These are phyloP conservation scores for Helotiales sp. DNA, from an alignment of 2,329 filamentous ascomycete genomes.

Conservation along the genomic window DNA sequence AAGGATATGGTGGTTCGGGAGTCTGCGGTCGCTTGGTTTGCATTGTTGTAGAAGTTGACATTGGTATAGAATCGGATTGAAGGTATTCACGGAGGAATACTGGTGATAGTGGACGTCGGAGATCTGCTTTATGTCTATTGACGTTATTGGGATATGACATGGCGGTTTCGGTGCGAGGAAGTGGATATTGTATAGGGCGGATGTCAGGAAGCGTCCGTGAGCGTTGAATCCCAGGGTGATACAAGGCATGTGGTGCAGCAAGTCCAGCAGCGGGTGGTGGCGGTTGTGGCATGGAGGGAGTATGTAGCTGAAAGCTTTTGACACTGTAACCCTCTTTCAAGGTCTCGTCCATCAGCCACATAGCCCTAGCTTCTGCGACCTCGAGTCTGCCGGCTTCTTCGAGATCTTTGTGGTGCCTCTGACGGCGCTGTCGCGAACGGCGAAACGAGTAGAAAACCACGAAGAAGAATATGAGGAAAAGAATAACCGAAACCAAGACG, in stretches of 20 bases:
- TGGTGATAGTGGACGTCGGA: not conserved
- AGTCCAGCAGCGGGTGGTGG: not conserved
- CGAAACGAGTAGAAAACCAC: not conserved
- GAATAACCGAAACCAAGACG: not conserved
- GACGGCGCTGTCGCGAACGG: not conserved
- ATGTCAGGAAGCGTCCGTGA: constrained; percentile 1
- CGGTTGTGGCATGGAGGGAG: not conserved
- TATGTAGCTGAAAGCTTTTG: not conserved
- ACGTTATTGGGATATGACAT: not conserved
- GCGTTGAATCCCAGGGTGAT: constrained; percentile 5
- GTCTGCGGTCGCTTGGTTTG: constrained; percentile 6
- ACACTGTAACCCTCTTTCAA: constrained; percentile 2
- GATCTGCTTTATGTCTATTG: not conserved
- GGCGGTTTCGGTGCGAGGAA: not conserved
- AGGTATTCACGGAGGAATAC: not conserved
- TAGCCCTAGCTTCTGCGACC: constrained; percentile 7
- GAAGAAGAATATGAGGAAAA: not conserved
- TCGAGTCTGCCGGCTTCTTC: constrained; percentile 4
- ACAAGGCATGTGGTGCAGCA: constrained; percentile 4
- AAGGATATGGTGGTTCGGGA: not conserved
- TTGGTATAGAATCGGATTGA: not conserved
- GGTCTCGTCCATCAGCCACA: constrained; percentile 1
- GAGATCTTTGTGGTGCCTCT: not conserved
- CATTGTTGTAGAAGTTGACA: constrained; percentile 5
- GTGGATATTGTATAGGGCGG: not conserved